Evolutionary conservation across 495 filamentous ascomycete species (phyloP), one percentile per base, ranked within the genome.

Genomic region (Rostrohypoxylon terebratum): DNA sequence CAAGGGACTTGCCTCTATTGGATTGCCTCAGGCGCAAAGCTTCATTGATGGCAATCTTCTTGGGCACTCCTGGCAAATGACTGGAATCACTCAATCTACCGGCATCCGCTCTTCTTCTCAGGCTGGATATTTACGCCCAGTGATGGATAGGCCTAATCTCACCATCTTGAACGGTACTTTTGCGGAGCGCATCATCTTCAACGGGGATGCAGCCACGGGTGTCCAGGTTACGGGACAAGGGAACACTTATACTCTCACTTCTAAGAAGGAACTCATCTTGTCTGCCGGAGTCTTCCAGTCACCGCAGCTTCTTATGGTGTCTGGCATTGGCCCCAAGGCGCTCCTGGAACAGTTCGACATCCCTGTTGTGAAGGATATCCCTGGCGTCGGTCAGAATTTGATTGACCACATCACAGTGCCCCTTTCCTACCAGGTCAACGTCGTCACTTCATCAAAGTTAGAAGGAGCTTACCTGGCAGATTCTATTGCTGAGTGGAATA

Each of bases 281-380:
- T 81, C 81, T 1, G 83, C 80, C 16, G 85, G 86, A 7, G 78
- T 76, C 4, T 78, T 87, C 48, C 77, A 83, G 25, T 81, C 83
- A n/a, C 86, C 86, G 0, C 85, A 87, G 54, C 71, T 88, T 5
- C 75, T 88, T 14, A 84, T 87, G 75, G 77, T 87, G n/a, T 87
- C 85, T n/a, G 85, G 85, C 0, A 76, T 87, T 48, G 87, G 87
- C 0, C 84, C 81, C 66, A 23, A 69, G 64, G 0, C 77, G 77
- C 7, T 31, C 4, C 72, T 88, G 0, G 51, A 82, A 25, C 21
- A 72, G 47, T 74, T 77, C 33, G 72, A 74, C 11, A 85, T 88
- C 36, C 77, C 78, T 4, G 76, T 85, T 20, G 51, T 88, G 20
- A 69, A 74, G 10, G 66, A 86, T 60, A 72, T 73, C n/a, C 78